Evolutionary conservation across 179 eudicot genomes (phyloP).

Genomic region (Dionaea muscipula): DNA sequence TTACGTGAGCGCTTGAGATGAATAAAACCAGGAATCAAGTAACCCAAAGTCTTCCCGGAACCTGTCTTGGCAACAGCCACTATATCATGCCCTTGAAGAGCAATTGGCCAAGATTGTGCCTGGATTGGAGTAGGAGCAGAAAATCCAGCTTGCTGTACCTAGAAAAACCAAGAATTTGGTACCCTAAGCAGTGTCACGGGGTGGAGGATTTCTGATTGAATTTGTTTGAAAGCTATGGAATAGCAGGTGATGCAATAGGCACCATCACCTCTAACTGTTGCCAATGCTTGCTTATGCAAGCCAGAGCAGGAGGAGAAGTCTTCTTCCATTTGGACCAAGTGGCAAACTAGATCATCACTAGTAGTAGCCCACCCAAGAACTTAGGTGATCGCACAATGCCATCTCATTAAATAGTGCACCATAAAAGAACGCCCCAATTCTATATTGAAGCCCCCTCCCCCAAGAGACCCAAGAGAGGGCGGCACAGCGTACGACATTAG

Average conservation of each 20-base stretch:
- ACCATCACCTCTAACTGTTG: conserved; percentile 54
- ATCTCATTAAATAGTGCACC: conserved; percentile 52
- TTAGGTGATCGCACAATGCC: conserved; percentile 69
- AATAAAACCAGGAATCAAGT: conserved; percentile 74
- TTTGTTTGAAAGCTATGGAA: conserved; percentile 12
- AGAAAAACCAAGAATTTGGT: conserved; percentile 27
- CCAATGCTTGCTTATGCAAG: conserved; percentile 67
- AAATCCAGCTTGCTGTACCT: conserved; percentile 79
- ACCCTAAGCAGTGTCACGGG: conserved; percentile 22
- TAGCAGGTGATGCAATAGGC: conserved; percentile 43
- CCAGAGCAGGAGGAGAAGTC: conserved; percentile 65
- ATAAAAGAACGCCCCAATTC: conserved; percentile 42
- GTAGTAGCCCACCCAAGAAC: conserved; percentile 53
- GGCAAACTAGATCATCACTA: conserved; percentile 76
- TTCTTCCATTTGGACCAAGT: conserved; percentile 65
- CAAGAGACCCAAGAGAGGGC: conserved; percentile 56
- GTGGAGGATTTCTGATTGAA: conserved; percentile 11
- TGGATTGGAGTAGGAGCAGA: conserved; percentile 94
- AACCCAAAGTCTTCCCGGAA: conserved; percentile 95
- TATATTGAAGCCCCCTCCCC: conserved; percentile 49
- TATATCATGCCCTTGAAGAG: conserved; percentile 74
- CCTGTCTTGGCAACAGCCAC: conserved; percentile 99
- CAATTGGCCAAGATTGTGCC: conserved; percentile 99
- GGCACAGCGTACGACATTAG: conserved; percentile 98
- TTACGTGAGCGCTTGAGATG: conserved; percentile 58